Percentiles rank a stretch among this genome's conserved stretches.
Evolutionary conservation across 192 early-diverging fungal genomes (phyloP).

Genomic region (Backusella tarrabulga): DNA sequence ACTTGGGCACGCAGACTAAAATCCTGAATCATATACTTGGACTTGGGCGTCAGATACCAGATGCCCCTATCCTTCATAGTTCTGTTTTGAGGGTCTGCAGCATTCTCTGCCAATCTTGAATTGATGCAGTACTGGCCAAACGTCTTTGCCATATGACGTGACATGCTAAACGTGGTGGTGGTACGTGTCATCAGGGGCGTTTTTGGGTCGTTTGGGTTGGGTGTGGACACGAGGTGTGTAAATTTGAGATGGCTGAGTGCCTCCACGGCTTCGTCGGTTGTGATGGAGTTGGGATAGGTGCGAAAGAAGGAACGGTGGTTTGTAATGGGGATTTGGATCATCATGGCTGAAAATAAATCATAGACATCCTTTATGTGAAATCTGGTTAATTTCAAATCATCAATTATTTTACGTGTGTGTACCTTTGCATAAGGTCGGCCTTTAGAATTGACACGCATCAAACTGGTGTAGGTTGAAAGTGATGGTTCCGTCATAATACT

Average conservation of each 20-base stretch:
- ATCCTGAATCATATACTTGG: constrained; percentile 45
- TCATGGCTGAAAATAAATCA: constrained; percentile 52
- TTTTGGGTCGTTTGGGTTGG: constrained; percentile 45
- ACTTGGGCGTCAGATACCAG: constrained; percentile 47
- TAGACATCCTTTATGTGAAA: constrained; percentile 41
- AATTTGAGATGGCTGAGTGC: constrained; percentile 9
- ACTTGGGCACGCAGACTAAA: constrained; percentile 34
- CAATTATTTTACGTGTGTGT: not conserved
- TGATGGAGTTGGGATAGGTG: constrained; percentile 4
- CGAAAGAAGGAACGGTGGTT: constrained; percentile 47
- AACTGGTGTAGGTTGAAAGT: constrained; percentile 33
- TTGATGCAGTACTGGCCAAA: constrained; percentile 53
- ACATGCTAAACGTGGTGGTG: constrained; percentile 58
- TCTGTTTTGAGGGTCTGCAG: constrained; percentile 40
- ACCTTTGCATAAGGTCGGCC: constrained; percentile 60
- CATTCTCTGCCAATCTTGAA: constrained; percentile 45
- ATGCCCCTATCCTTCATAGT: constrained; percentile 46
- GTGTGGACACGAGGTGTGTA: constrained; percentile 43
- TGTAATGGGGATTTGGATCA: constrained; percentile 48
- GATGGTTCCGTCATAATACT: not conserved
- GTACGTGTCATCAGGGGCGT: constrained; percentile 41
- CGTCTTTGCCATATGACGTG: constrained; percentile 51
- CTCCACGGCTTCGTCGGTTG: constrained; percentile 1
- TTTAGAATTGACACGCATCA: constrained; percentile 50
- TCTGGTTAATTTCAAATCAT: too few species aligned